These are phyloP conservation scores for Gnaphalium uliginosum DNA, from an alignment of 129 eudicot genomes.

Conservation along the genomic window DNA sequence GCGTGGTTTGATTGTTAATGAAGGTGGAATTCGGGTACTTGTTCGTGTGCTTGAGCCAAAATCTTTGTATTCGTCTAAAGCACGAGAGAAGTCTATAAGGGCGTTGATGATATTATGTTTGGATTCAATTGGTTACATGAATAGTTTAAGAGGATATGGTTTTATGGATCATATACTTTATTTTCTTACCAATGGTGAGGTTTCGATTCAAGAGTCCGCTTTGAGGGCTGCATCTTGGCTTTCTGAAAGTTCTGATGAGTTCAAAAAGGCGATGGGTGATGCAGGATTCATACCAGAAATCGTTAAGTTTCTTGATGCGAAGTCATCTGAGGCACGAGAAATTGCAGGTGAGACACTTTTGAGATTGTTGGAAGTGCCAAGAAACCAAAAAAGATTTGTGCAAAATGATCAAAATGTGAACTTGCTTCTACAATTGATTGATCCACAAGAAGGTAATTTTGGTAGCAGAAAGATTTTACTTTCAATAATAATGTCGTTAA, in stretches of 20 bases:
- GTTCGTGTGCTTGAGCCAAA: conserved; percentile 63
- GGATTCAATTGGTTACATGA: conserved; percentile 38
- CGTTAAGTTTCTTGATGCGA: conserved; percentile 68
- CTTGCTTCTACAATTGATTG: conserved; percentile 59
- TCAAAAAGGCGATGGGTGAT: conserved; percentile 81
- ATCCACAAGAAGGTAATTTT: conserved; percentile 52
- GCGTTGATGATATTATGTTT: conserved; percentile 54
- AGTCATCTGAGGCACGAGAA: conserved; percentile 72
- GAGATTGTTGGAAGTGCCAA: conserved; percentile 58
- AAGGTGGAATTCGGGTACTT: conserved; percentile 70
- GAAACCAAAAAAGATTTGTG: conserved; percentile 67
- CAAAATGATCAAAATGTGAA: conserved; percentile 68
- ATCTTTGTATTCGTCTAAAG: conserved; percentile 47
- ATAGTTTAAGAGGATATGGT: conserved; percentile 41
- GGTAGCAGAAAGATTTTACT: conserved; percentile 66
- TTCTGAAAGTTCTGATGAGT: conserved; percentile 65
- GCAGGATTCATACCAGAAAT: conserved; percentile 79
- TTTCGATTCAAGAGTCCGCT: conserved; percentile 65
- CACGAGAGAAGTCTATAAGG: conserved; percentile 57
- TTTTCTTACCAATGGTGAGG: conserved; percentile 61
- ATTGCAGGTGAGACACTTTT: conserved; percentile 76
- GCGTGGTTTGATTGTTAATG: conserved; percentile 48
- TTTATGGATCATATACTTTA: conserved; percentile 69
- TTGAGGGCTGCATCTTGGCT: conserved; percentile 83
- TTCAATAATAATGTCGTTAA: conserved; percentile 61